Evolutionary conservation across 1,139 yeast genomes (phyloP), one percentile per base, ranked within the genome.

Genomic region (Pichia sp.): DNA sequence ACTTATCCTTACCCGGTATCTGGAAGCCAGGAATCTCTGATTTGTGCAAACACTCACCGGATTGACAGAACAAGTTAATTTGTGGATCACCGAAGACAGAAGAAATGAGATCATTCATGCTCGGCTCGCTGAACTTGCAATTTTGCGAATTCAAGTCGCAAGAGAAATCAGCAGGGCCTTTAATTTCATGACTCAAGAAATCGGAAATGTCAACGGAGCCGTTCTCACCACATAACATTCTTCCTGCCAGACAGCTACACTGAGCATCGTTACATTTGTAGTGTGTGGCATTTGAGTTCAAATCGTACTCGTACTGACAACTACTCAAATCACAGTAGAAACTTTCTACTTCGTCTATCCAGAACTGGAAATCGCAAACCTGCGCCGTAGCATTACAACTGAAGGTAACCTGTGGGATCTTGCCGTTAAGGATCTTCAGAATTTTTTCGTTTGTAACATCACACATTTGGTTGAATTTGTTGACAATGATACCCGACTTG

Each of bases 161-260:
- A 6, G 83, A 73, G 64, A 93, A 92, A 61, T 87, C 93, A 40
- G 97, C 99, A 0, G 99, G 99, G 2, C 99, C 99, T 51, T 73
- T 75, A 58, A 93, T 91, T 1, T 96, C 88, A 68, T 91, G 95
- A 1, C 93, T 84, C 60, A 93, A 76, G 68, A 95, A 93, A 54
- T 93, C 98, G 1, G 96, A 86, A 47, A 93, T 89, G 71, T 93
- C 99, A 61, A 93, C 91, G 4, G 97, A 90, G 0, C 98, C 98
- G 10, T 82, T 80, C 65, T 90, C 87, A 38, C 99, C 99, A 74
- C 99, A 93, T 9, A 93, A 76, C 95, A 90, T 90, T 63, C 91
- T 78, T 42, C 83, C 98, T 1, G 98, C 97, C 36, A 93, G 75
- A 73, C 99, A 93, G 62, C 86, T 79, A 71, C 99, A 93, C 24